A percentile compares a stretch with the other conserved stretches of the same genome.
Conservation (phyloP, 768 basidiomycete species). For the Artomyces pyxidatus region DNA sequence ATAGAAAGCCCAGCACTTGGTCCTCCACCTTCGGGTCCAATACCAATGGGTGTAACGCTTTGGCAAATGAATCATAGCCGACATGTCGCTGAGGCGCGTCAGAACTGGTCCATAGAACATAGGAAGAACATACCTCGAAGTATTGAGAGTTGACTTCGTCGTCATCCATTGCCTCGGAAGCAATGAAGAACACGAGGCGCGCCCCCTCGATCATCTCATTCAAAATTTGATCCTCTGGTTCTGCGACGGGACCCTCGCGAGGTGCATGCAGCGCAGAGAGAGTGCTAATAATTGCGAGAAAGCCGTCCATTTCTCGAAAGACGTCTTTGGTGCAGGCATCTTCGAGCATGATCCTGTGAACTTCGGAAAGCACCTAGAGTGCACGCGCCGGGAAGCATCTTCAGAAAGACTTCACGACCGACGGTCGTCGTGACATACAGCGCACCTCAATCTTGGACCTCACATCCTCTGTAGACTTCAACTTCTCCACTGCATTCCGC, state of each 20-base stretch:
- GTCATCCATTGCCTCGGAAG: constrained; percentile 54
- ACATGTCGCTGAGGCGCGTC: constrained; percentile 37
- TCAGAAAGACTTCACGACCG: background rate
- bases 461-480: constrained; percentile 50
- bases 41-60: constrained; percentile 49
- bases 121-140: constrained; percentile 44
- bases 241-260: constrained; percentile 25
- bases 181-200: constrained; percentile 53
- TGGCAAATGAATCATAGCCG: constrained; percentile 55
- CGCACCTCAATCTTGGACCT: constrained; percentile 46
- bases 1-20: constrained; percentile 56
- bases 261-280: constrained; percentile 48
- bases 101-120: background rate
- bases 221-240: constrained; percentile 31
- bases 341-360: constrained; percentile 60
- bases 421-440: constrained; percentile 2
- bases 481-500: constrained; percentile 57
- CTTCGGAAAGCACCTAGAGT: constrained; percentile 64
- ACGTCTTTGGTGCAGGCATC: constrained; percentile 60
- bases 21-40: constrained; percentile 38
- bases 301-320: constrained; percentile 79
- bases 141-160: constrained; percentile 50
- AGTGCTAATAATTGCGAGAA: constrained; percentile 64
- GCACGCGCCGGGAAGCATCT: too few species aligned
- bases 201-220: constrained; percentile 42